phyloP scores from a whole-genome alignment of 441 rosid species.

The Adansonia madagascariensis region DNA sequence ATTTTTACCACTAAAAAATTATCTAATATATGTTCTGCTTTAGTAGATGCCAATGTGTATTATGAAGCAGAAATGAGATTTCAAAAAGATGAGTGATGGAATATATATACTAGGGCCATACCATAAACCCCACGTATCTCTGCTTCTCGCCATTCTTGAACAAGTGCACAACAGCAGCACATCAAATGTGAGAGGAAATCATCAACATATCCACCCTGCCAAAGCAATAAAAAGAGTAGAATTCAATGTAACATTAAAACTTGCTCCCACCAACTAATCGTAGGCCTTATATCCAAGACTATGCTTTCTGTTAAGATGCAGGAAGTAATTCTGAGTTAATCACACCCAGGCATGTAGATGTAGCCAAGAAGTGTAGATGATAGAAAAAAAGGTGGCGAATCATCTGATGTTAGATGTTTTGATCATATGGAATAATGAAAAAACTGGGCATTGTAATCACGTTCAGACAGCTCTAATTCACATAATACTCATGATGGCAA shows the following conservation, averaged over 20 bases:
- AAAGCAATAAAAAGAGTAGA: conserved; percentile 15
- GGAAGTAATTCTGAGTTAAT: not conserved
- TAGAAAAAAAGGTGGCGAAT: not conserved
- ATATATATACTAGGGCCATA: conserved; percentile 30
- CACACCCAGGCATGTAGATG: not conserved
- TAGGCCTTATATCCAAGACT: not conserved
- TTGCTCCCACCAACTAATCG: not conserved
- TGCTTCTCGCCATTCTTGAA: conserved; percentile 94
- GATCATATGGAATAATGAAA: not conserved
- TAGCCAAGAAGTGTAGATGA: not conserved
- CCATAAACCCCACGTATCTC: conserved; percentile 83
- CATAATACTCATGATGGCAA: not conserved
- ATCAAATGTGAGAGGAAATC: conserved; percentile 90
- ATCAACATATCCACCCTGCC: conserved; percentile 85
- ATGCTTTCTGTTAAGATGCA: too few relatives aligned
- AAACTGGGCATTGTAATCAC: not conserved
- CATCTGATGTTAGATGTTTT: not conserved
- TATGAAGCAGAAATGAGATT: not conserved
- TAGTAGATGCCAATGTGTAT: not conserved
- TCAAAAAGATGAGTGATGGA: not conserved
- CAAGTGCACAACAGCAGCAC: conserved; percentile 97
- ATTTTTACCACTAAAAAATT: not conserved
- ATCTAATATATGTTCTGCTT: not conserved
- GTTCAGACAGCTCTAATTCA: not conserved
- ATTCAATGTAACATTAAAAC: not conserved